phyloP scores from a whole-genome alignment of 2,329 filamentous ascomycete species.

The Colletotrichum sp. region DNA sequence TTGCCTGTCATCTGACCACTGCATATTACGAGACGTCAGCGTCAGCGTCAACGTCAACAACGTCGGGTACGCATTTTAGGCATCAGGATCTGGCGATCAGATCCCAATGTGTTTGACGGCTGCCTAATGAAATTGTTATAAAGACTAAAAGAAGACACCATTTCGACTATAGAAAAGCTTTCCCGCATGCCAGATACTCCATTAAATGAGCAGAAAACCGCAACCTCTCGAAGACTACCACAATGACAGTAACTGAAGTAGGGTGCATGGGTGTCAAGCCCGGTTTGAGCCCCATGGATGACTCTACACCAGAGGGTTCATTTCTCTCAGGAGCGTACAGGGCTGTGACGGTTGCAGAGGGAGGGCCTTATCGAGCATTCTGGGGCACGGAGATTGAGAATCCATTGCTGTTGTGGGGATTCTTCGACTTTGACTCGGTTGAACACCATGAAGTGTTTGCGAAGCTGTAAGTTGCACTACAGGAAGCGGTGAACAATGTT shows the following conservation, averaged over 20 bases:
- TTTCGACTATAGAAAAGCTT: not conserved
- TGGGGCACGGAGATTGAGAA: slow-evolving; percentile 26
- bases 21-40: not conserved
- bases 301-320: slow-evolving; percentile 21
- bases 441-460: slow-evolving; percentile 27
- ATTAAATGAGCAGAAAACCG: not conserved
- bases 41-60: not conserved
- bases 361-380: slow-evolving; percentile 22
- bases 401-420: slow-evolving; percentile 24
- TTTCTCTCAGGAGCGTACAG: slow-evolving; percentile 17
- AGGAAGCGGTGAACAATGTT: not conserved
- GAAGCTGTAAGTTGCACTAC: slow-evolving; percentile 17
- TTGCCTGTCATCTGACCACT: not conserved
- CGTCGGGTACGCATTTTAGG: not conserved
- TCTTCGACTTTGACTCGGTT: slow-evolving; percentile 30
- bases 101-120: not conserved
- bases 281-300: slow-evolving; percentile 22
- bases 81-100: not conserved
- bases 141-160: not conserved
- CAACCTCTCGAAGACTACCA: not conserved
- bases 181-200: not conserved
- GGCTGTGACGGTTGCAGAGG: slow-evolving; percentile 17
- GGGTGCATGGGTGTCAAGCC: slow-evolving; percentile 26
- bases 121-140: not conserved
- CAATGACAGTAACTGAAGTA: slow-evolving; percentile 22